These are phyloP conservation scores for Cyberlindnera misumaiensis DNA, from an alignment of 805 yeast genomes.

Conservation along the genomic window DNA sequence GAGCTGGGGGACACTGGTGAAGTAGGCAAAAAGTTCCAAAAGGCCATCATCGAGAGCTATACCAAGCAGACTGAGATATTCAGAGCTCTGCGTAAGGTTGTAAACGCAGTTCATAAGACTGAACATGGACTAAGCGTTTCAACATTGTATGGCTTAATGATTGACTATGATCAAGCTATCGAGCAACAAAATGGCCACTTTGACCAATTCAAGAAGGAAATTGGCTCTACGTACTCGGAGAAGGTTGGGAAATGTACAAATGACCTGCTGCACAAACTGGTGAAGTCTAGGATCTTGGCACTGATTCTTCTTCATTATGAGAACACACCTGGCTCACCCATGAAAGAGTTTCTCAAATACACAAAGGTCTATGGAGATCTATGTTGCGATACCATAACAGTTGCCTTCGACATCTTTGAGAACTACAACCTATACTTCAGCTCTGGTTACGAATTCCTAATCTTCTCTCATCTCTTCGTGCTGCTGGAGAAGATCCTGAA, in stretches of 20 bases:
- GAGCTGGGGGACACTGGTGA: conserved; percentile 3
- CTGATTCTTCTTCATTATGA: conserved; percentile 18
- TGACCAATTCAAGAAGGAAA: conserved; percentile 10
- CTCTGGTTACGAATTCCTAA: conserved; percentile 16
- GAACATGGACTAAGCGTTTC: neutral
- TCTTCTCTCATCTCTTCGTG: conserved; percentile 9
- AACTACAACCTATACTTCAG: conserved; percentile 16
- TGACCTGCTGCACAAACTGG: conserved; percentile 9
- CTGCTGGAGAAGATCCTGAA: conserved; percentile 10
- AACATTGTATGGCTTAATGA: conserved; percentile 3
- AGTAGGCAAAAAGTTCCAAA: neutral
- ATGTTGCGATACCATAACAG: conserved; percentile 5
- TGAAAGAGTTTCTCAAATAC: conserved; percentile 3
- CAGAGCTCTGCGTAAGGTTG: conserved; percentile 1
- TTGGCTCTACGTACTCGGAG: conserved; percentile 2
- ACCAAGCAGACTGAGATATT: conserved; percentile 3
- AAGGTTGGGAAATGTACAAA: conserved; percentile 10
- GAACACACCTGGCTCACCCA: conserved; percentile 6
- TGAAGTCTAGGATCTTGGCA: conserved; percentile 7
- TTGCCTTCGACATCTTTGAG: conserved; percentile 15
- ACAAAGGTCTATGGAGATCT: conserved; percentile 1
- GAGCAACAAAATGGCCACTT: conserved; percentile 4
- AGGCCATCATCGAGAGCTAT: neutral
- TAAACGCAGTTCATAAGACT: conserved; percentile 6
- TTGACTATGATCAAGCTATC: conserved; percentile 8